phyloP scores from a whole-genome alignment of 805 yeast species.

The Lipomyces mesembrius region DNA sequence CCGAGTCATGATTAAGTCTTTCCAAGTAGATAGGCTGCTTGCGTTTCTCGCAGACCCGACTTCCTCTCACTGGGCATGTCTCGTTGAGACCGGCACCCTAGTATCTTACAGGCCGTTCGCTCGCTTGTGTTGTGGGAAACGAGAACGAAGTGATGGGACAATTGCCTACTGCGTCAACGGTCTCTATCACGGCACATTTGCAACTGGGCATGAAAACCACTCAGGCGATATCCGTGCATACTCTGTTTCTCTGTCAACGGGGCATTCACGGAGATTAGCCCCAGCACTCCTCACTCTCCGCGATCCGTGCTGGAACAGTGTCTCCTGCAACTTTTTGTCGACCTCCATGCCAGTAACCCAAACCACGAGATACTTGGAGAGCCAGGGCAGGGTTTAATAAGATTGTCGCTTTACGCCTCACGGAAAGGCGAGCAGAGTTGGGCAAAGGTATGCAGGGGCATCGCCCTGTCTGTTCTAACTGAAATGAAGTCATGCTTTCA shows the following conservation, averaged over 20 bases:
- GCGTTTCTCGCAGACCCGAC: background rate
- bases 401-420: background rate
- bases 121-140: background rate
- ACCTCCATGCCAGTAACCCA: background rate
- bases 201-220: background rate
- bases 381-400: background rate
- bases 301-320: background rate
- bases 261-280: background rate
- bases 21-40: background rate
- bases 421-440: background rate
- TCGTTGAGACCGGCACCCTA: background rate
- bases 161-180: background rate
- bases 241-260: background rate
- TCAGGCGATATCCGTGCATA: background rate
- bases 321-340: background rate
- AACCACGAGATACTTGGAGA: slow-evolving; percentile 1
- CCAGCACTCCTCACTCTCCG: background rate
- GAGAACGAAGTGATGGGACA: background rate
- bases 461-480: background rate
- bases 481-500: background rate
- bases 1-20: background rate
- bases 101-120: background rate
- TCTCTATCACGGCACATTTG: background rate
- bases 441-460: background rate
- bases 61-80: background rate